phyloP scores from a whole-genome alignment of 192 early-diverging fungal species.

The Coemansia sp. region DNA sequence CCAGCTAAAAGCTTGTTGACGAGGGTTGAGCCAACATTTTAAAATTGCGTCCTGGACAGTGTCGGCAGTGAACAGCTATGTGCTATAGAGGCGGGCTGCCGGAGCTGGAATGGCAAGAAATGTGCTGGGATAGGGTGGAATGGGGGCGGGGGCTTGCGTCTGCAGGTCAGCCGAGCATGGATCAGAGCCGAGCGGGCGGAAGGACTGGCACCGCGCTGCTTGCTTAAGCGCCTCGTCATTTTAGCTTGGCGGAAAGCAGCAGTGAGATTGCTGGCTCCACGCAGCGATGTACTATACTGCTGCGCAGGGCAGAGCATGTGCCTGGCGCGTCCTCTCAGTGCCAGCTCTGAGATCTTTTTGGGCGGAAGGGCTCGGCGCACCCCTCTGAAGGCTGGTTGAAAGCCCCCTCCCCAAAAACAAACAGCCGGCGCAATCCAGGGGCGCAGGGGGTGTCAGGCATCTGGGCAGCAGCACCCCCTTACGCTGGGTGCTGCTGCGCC shows the following conservation, averaged over 20 bases:
- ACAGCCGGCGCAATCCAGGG: slow-evolving; percentile 4
- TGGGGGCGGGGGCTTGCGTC: slow-evolving; percentile 15
- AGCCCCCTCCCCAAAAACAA: slow-evolving; percentile 14
- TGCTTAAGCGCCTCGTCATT: not conserved
- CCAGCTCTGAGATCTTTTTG: not conserved
- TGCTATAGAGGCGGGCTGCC: not conserved
- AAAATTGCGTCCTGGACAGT: not conserved
- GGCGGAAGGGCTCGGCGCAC: slow-evolving; percentile 7
- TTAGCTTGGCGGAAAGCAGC: slow-evolving; percentile 6
- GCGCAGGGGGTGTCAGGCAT: slow-evolving; percentile 5
- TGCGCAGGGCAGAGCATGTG: slow-evolving; percentile 4
- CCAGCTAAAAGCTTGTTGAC: not conserved
- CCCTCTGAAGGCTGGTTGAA: slow-evolving; percentile 10
- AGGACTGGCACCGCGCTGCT: not conserved
- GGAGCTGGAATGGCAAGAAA: slow-evolving; percentile 8
- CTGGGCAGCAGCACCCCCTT: slow-evolving; percentile 6
- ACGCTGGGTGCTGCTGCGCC: slow-evolving; percentile 15
- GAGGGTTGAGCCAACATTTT: not conserved
- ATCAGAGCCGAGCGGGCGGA: slow-evolving; percentile 13
- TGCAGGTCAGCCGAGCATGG: slow-evolving; percentile 20
- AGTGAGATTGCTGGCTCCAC: not conserved
- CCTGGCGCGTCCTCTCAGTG: slow-evolving; percentile 2
- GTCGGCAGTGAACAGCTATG: not conserved
- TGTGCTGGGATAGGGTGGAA: not conserved
- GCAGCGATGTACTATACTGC: slow-evolving; percentile 10